phyloP scores from a whole-genome alignment of 1,284 basidiomycete species.

The Cystobasidiaceae sp. region DNA sequence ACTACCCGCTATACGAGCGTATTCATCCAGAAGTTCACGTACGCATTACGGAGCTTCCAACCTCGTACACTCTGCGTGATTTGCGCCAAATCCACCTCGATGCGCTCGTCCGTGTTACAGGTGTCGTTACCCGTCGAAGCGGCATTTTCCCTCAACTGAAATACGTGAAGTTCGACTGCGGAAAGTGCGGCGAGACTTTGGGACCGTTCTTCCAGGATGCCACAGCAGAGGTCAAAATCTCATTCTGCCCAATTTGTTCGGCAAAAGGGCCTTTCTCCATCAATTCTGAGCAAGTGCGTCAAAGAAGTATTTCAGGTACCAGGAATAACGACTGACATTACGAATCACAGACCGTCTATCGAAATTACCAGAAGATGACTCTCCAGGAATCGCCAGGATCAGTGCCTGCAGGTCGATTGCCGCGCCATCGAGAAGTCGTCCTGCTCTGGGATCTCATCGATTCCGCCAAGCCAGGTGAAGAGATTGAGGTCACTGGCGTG shows the following conservation, averaged over 20 bases:
- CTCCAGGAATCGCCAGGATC: conserved; percentile 97
- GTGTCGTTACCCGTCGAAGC: conserved; percentile 93
- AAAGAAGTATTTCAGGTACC: not conserved
- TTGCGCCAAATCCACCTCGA: conserved; percentile 88
- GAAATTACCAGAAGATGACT: conserved; percentile 99
- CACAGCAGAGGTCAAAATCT: conserved; percentile 86
- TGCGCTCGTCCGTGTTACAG: conserved; percentile 88
- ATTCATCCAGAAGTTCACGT: conserved; percentile 99
- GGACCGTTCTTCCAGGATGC: conserved; percentile 99
- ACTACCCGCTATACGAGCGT: conserved; percentile 91
- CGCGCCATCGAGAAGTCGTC: conserved; percentile 92
- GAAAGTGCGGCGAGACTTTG: conserved; percentile 81
- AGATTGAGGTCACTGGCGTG: conserved; percentile 94
- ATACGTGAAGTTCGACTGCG: conserved; percentile 98
- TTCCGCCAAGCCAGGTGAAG: conserved; percentile 94
- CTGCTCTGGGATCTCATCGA: conserved; percentile 98
- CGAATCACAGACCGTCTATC: conserved; percentile 75
- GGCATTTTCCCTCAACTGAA: conserved; percentile 99
- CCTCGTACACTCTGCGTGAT: conserved; percentile 82
- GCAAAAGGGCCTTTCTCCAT: conserved; percentile 90
- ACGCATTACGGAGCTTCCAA: conserved; percentile 87
- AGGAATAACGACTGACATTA: not conserved
- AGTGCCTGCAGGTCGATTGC: conserved; percentile 92
- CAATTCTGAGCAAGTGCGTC: conserved; percentile 82
- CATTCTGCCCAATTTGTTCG: conserved; percentile 89